Conservation (phyloP, 345 rosid genomes). For the Microthlaspi erraticum region DNA sequence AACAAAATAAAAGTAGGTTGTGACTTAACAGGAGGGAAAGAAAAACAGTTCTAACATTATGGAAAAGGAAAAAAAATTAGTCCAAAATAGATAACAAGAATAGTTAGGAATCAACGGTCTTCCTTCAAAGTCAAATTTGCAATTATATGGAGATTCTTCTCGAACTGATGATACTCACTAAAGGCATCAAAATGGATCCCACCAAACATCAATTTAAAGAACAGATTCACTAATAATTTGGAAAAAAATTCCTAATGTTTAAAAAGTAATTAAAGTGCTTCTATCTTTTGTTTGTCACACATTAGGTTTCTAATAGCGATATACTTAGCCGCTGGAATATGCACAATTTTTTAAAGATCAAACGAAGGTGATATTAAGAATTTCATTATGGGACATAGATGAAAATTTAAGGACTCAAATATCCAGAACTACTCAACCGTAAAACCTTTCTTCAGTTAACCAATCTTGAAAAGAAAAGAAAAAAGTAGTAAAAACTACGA, state of each 20-base stretch:
- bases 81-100: conserved; percentile 22
- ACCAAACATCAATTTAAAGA: conserved; percentile 37
- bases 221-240: conserved; percentile 34
- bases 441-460: too few species aligned
- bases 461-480: too few species aligned
- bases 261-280: background rate
- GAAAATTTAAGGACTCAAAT: too few species aligned
- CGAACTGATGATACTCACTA: conserved; percentile 21
- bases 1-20: conserved; percentile 12
- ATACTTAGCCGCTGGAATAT: background rate
- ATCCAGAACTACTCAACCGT: too few species aligned
- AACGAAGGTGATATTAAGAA: background rate
- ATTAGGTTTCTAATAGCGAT: background rate
- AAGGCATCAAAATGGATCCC: conserved; percentile 44
- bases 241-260: background rate
- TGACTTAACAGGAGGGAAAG: conserved; percentile 15
- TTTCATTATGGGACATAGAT: background rate
- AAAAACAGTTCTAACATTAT: conserved; percentile 12
- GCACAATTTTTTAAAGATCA: background rate
- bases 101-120: conserved; percentile 34
- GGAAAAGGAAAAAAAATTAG: conserved; percentile 4
- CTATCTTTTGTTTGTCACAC: conserved; percentile 2
- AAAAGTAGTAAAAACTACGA: too few species aligned
- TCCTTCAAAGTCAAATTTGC: conserved; percentile 34
- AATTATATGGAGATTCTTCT: conserved; percentile 38